Percentiles rank a stretch among this genome's conserved stretches.
phyloP scores from a whole-genome alignment of 495 filamentous ascomycete genomes.

The Durotheca rogersii region DNA sequence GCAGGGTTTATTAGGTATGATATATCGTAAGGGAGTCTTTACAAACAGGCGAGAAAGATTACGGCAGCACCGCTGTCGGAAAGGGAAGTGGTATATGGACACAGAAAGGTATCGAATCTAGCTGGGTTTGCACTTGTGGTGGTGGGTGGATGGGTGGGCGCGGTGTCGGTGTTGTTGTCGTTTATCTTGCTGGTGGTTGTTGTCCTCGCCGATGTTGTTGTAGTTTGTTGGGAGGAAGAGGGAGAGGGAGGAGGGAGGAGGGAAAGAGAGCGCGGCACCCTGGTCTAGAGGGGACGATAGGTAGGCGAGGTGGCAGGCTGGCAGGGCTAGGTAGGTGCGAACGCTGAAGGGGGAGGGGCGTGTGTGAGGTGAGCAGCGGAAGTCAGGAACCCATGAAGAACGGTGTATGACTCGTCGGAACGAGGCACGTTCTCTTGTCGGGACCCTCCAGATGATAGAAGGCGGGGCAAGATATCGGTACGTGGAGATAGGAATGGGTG shows the following conservation, averaged over 20 bases:
- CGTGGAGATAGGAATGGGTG: too few relatives aligned
- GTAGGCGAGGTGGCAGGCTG: too few relatives aligned
- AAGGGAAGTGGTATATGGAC: slow-evolving; percentile 15
- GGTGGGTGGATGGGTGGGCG: not conserved
- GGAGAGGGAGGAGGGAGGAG: not conserved
- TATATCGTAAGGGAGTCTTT: slow-evolving; percentile 4
- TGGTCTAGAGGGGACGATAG: too few relatives aligned
- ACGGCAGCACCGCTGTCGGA: slow-evolving; percentile 30
- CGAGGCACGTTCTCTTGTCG: slow-evolving; percentile 22
- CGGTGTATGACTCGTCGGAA: slow-evolving; percentile 26
- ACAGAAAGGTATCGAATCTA: slow-evolving; percentile 28
- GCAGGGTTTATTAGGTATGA: slow-evolving; percentile 14
- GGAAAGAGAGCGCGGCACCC: too few relatives aligned
- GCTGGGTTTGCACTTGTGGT: not conserved
- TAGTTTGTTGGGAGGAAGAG: slow-evolving; percentile 13
- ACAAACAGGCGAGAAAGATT: slow-evolving; percentile 5
- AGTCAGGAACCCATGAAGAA: slow-evolving; percentile 20
- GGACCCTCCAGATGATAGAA: slow-evolving; percentile 16
- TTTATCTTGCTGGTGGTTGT: too few relatives aligned
- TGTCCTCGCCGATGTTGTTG: slow-evolving; percentile 9
- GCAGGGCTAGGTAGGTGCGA: too few relatives aligned
- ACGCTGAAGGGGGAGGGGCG: slow-evolving; percentile 1
- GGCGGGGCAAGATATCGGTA: slow-evolving; percentile 22
- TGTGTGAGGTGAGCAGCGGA: slow-evolving; percentile 5
- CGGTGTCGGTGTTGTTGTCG: not conserved